phyloP scores from a whole-genome alignment of 257 asterid species.

The Striga asiatica region DNA sequence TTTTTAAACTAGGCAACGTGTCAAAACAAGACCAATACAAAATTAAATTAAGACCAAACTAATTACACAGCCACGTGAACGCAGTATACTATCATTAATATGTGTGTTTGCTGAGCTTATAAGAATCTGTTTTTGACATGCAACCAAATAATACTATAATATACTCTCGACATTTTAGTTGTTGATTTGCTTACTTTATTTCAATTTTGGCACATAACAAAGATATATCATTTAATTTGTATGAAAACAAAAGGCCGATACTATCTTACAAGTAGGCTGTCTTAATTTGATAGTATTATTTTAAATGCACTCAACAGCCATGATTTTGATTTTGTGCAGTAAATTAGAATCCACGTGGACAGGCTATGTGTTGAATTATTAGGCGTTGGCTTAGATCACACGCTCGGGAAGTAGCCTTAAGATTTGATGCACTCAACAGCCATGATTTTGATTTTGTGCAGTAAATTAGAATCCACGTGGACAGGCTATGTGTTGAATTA shows the following conservation, averaged over 20 bases:
- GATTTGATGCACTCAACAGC: conserved; percentile 15
- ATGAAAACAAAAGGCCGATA: background rate
- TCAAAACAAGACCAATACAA: background rate
- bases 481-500: too few relatives aligned
- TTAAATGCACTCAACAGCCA: conserved; percentile 12
- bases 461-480: background rate
- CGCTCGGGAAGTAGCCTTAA: too few relatives aligned
- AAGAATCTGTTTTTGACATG: conserved; percentile 2
- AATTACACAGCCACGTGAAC: background rate
- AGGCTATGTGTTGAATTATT: too few relatives aligned
- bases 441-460: background rate
- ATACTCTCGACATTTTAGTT: conserved; percentile 18
- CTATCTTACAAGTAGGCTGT: conserved; percentile 12
- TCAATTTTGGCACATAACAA: background rate
- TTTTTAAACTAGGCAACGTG: background rate
- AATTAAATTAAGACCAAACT: background rate
- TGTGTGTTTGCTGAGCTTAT: background rate
- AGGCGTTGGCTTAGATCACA: too few relatives aligned
- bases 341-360: background rate
- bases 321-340: background rate
- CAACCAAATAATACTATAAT: conserved; percentile 26
- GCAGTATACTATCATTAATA: background rate
- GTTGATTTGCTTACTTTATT: background rate
- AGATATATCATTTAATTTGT: conserved; percentile 14
- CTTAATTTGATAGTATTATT: conserved; percentile 13